Base-by-base conservation (phyloP, 306 rosid genomes). In the Rubus idaeus region DNA sequence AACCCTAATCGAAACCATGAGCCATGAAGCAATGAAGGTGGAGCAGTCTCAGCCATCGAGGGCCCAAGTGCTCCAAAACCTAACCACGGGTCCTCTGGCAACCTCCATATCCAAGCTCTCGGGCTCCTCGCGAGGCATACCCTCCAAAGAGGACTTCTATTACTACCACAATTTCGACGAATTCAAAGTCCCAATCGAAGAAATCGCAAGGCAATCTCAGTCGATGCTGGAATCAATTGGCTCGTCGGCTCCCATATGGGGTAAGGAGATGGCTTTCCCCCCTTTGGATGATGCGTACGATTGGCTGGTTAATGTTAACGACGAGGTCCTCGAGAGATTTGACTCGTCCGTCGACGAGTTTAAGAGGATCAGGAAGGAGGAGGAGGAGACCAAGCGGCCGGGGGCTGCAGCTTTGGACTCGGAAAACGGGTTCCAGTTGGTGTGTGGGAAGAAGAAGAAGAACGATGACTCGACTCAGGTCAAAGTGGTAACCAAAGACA, bases 261-360 rank as follows among this genome's bases (percentile, higher is more conserved):
- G 90, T 49, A 82, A 75, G 10, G 83, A 85, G 12, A 53, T 78
- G 68, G 55, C 82, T 3, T 90, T 86, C 49, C 94, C 96, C 0
- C 77, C 42, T 46, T 57, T 73, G 5, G 98, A 92, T 7, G 93
- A 87, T 50, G 89, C 89, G 0, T 87, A 86, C 20, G 92, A 95
- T 53, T 89, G 98, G 96, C 79, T 90, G 20, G 97, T 92, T 37
- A 86, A 86, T 10, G 86, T 83, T 11, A 94, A 94, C 75, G 98
- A 94, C 53, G 94, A 89, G 21, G 80, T 89, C 5, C 77, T 91
- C 46, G 96, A 94, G 76, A 82, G 90, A 71, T 78, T 91, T 5
- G 91, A 89, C 56, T 16, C 21, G 51, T 84, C 91, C 8, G 57
- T 81, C 1, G 97, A 94, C 16, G 97, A 90, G 85, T 94, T 90